Conservation (phyloP, 1,139 yeast species). For the Kodamaea alishanica region DNA sequence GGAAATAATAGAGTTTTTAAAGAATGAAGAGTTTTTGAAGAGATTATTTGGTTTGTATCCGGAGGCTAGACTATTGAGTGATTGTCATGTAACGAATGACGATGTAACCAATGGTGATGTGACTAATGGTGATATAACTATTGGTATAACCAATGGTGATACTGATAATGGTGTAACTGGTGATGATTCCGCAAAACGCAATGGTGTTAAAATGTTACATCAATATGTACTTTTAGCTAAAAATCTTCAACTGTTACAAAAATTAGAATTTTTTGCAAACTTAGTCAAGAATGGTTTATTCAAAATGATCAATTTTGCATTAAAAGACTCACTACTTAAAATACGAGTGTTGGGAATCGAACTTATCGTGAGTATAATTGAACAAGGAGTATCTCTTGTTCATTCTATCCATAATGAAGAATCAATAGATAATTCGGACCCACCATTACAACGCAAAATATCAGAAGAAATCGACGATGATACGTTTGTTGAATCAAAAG, state of each 20-base stretch:
- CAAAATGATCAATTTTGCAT: constrained; percentile 67
- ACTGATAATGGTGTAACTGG: not conserved
- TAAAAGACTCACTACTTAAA: constrained; percentile 48
- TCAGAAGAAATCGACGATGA: constrained; percentile 15
- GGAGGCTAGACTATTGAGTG: too few species aligned
- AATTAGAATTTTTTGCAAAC: constrained; percentile 60
- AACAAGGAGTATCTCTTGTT: constrained; percentile 73
- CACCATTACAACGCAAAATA: constrained; percentile 16
- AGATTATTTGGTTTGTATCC: constrained; percentile 56
- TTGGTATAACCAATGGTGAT: not conserved
- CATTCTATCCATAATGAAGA: constrained; percentile 40
- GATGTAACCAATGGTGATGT: constrained; percentile 14
- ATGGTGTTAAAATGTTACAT: constrained; percentile 76
- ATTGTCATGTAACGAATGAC: not conserved
- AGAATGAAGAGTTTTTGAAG: constrained; percentile 47
- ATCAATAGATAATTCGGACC: constrained; percentile 34
- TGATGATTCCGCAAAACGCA: constrained; percentile 41
- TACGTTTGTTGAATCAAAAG: constrained; percentile 16
- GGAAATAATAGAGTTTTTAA: constrained; percentile 64
- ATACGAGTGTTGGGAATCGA: constrained; percentile 78
- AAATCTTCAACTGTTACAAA: constrained; percentile 58
- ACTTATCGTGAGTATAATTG: constrained; percentile 73
- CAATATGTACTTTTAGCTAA: constrained; percentile 79
- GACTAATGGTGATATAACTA: constrained; percentile 2
- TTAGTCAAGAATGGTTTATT: constrained; percentile 69